phyloP scores from a whole-genome alignment of 257 asterid species.

The Scutellaria galericulata region DNA sequence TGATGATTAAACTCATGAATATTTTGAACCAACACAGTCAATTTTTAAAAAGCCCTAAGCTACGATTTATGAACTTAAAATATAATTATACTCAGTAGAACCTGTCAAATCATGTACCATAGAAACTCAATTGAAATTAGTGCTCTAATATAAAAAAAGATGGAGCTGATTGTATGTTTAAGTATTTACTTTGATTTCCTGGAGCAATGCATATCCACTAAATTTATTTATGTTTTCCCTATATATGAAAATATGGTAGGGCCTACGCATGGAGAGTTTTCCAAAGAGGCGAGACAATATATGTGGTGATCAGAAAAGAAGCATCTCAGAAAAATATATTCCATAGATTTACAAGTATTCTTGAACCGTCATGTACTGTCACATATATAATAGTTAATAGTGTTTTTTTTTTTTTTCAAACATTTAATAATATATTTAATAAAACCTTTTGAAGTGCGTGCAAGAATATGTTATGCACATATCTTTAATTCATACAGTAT shows the following conservation, averaged over 20 bases:
- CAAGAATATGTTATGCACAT: no score
- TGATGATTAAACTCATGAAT: no score
- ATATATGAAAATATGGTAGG: background rate
- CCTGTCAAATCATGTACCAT: background rate
- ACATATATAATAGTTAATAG: background rate
- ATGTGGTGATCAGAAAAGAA: no score
- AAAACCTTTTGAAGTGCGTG: no score
- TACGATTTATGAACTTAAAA: no score
- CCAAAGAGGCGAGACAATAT: background rate
- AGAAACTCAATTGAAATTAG: constrained; percentile 11
- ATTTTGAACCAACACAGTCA: background rate
- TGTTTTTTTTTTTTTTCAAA: background rate
- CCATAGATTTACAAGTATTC: no score
- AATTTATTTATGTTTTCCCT: background rate
- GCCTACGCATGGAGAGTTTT: background rate
- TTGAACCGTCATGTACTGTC: background rate
- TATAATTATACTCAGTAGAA: no score
- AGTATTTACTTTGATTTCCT: no score
- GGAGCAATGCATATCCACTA: background rate
- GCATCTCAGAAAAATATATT: no score
- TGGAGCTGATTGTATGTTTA: no score
- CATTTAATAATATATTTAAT: background rate
- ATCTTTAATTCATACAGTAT: no score
- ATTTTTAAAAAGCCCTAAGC: background rate
- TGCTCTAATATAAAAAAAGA: background rate